These are phyloP conservation scores for Trichosporon sp. DNA, from an alignment of 1,284 basidiomycete species.

Conservation along the genomic window DNA sequence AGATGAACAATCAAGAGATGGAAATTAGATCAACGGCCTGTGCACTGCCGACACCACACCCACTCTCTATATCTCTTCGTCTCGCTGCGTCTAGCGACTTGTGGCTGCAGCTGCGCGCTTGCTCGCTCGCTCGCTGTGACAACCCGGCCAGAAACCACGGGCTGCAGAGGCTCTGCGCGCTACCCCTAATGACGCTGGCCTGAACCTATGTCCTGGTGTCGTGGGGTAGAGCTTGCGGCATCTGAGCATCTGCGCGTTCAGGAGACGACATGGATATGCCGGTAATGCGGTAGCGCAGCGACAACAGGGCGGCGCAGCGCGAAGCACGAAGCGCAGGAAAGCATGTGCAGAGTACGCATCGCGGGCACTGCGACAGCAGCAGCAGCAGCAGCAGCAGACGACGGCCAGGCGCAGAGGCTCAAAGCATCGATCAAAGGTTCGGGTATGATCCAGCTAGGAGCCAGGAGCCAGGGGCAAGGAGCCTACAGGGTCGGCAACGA, in stretches of 20 bases:
- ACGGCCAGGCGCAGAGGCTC: background rate
- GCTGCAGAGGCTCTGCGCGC: background rate
- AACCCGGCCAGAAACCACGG: background rate
- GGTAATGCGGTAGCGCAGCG: background rate
- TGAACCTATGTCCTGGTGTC: background rate
- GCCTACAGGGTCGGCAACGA: background rate
- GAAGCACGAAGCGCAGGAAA: too few relatives aligned
- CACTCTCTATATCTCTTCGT: background rate
- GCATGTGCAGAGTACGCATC: too few relatives aligned
- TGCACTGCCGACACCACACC: background rate
- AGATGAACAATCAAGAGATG: background rate
- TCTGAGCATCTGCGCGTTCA: background rate
- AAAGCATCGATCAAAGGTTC: background rate
- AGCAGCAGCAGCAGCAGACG: background rate
- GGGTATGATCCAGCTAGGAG: background rate
- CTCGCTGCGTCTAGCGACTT: too few relatives aligned
- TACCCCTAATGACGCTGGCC: conserved; percentile 1
- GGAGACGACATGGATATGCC: background rate
- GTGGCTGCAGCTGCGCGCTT: too few relatives aligned
- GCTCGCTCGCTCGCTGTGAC: background rate
- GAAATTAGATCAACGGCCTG: background rate
- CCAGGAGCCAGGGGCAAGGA: background rate
- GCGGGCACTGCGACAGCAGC: too few relatives aligned
- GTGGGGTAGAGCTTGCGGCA: background rate
- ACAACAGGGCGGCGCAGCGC: background rate